These are phyloP conservation scores for Yamadazyma sp. DNA, from an alignment of 805 yeast species.

Conservation along the genomic window DNA sequence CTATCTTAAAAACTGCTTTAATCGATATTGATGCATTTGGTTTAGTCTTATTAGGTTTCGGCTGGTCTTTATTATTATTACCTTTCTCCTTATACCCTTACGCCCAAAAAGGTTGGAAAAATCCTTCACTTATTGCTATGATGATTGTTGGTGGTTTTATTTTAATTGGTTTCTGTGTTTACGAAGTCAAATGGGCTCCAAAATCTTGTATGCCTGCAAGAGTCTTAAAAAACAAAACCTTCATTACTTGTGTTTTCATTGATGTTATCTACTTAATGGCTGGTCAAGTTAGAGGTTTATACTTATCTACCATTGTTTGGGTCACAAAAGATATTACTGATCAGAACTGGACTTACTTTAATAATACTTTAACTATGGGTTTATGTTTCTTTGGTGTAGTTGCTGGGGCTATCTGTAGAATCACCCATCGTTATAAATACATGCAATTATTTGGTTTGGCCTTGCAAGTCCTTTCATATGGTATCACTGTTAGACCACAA, in stretches of 20 bases:
- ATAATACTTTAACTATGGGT: slow-evolving; percentile 35
- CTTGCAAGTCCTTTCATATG: slow-evolving; percentile 30
- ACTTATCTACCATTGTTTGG: slow-evolving; percentile 32
- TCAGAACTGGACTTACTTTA: slow-evolving; percentile 35
- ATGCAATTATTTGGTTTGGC: slow-evolving; percentile 30
- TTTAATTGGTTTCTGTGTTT: slow-evolving; percentile 29
- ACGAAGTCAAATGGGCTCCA: slow-evolving; percentile 34
- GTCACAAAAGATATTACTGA: slow-evolving; percentile 27
- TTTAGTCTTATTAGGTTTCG: slow-evolving; percentile 34
- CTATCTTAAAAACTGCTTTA: slow-evolving; percentile 4
- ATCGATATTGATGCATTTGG: slow-evolving; percentile 39
- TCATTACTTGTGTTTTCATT: slow-evolving; percentile 29
- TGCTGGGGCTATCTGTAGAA: slow-evolving; percentile 32
- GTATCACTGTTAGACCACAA: slow-evolving; percentile 16
- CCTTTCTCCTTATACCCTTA: slow-evolving; percentile 35
- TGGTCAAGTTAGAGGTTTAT: slow-evolving; percentile 24
- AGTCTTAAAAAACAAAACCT: slow-evolving; percentile 31
- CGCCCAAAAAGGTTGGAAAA: slow-evolving; percentile 32
- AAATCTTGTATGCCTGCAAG: slow-evolving; percentile 36
- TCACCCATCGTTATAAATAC: slow-evolving; percentile 34
- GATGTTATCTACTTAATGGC: slow-evolving; percentile 31
- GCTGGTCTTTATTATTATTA: slow-evolving; percentile 34
- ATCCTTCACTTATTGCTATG: slow-evolving; percentile 44
- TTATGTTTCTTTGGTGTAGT: slow-evolving; percentile 37
- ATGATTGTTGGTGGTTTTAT: slow-evolving; percentile 36